These are phyloP conservation scores for Microascus cirrosus DNA, from an alignment of 2,329 filamentous ascomycete genomes.

Conservation along the genomic window DNA sequence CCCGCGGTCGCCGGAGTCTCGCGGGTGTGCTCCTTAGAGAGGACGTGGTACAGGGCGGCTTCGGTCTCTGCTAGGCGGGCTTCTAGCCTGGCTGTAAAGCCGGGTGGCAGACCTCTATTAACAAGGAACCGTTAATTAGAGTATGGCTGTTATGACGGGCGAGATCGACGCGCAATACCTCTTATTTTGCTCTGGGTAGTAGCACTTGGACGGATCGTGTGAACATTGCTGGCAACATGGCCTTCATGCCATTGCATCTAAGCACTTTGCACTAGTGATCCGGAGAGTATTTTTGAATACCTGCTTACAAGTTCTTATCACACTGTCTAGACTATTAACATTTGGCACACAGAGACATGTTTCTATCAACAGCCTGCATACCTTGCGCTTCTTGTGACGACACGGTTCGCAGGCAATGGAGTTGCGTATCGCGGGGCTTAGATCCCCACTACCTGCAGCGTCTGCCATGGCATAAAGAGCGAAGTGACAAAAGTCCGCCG, in stretches of 20 bases:
- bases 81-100: slow-evolving; percentile 26
- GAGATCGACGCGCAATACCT: no score
- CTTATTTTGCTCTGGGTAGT: slow-evolving; percentile 22
- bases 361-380: slow-evolving; percentile 9
- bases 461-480: slow-evolving; percentile 9
- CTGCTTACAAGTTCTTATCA: background rate
- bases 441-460: slow-evolving; percentile 4
- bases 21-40: slow-evolving; percentile 4
- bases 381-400: slow-evolving; percentile 20
- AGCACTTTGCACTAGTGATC: background rate
- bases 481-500: background rate
- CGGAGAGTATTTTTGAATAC: background rate
- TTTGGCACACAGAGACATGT: background rate
- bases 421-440: slow-evolving; percentile 9
- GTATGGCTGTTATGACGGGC: no score
- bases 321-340: background rate
- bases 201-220: slow-evolving; percentile 16
- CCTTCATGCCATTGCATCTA: slow-evolving; percentile 7
- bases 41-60: slow-evolving; percentile 14
- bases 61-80: slow-evolving; percentile 21
- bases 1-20: background rate
- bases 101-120: slow-evolving; percentile 20
- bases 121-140: background rate
- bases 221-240: slow-evolving; percentile 18
- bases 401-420: slow-evolving; percentile 21